These are phyloP conservation scores for Leccinum obscurum DNA, from an alignment of 768 basidiomycete species.

Conservation along the genomic window DNA sequence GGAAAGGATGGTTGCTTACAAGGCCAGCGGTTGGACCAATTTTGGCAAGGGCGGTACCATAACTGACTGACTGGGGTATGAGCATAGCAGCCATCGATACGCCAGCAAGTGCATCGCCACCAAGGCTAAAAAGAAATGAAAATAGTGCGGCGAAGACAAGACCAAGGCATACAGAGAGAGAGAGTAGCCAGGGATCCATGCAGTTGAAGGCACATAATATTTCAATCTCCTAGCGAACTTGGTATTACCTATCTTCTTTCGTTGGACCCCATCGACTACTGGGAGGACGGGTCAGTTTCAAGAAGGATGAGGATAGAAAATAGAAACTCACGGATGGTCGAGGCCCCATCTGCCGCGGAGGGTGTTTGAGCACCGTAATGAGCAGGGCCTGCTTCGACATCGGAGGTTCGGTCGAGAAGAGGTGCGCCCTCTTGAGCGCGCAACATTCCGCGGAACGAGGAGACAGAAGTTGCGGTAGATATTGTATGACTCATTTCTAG, in stretches of 20 bases:
- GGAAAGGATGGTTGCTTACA: slow-evolving; percentile 42
- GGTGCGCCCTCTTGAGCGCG: slow-evolving; percentile 23
- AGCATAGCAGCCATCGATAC: slow-evolving; percentile 83
- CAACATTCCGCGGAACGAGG: slow-evolving; percentile 28
- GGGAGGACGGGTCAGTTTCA: neutral
- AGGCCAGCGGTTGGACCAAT: slow-evolving; percentile 84
- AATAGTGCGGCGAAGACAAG: neutral
- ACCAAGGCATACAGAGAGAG: slow-evolving; percentile 54
- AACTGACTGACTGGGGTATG: slow-evolving; percentile 87
- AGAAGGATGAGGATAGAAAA: neutral
- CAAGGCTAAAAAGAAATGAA: slow-evolving; percentile 40
- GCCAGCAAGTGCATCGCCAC: slow-evolving; percentile 80
- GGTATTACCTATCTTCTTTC: slow-evolving; percentile 22
- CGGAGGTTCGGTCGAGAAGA: slow-evolving; percentile 23
- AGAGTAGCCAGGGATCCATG: slow-evolving; percentile 81
- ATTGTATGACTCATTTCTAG: slow-evolving; percentile 23
- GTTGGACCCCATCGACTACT: slow-evolving; percentile 17
- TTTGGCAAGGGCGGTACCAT: slow-evolving; percentile 85
- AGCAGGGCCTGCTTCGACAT: slow-evolving; percentile 28
- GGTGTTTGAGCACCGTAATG: slow-evolving; percentile 22
- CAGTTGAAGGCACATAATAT: slow-evolving; percentile 76
- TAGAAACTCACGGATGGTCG: slow-evolving; percentile 20
- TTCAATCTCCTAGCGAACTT: slow-evolving; percentile 50
- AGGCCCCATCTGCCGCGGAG: slow-evolving; percentile 15
- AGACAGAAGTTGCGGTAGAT: slow-evolving; percentile 29